These are phyloP conservation scores for Noccaea caerulescens DNA, from an alignment of 345 rosid species.

Conservation along the genomic window DNA sequence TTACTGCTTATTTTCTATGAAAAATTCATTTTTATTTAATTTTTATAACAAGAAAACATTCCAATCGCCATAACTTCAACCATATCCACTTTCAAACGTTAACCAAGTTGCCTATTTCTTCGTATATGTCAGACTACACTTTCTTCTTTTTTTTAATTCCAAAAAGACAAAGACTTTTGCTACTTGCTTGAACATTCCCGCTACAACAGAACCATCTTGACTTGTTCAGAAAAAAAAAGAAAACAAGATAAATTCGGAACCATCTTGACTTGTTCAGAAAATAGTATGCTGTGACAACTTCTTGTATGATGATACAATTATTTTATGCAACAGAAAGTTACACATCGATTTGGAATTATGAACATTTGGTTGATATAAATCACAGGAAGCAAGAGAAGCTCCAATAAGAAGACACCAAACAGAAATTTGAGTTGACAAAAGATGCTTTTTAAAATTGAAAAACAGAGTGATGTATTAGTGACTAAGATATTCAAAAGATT, in stretches of 20 bases:
- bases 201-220: slow-evolving; percentile 22
- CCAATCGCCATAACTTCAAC: slow-evolving; percentile 16
- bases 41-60: background rate
- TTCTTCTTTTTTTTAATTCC: background rate
- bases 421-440: slow-evolving; percentile 19
- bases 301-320: slow-evolving; percentile 22
- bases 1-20: slow-evolving; percentile 24
- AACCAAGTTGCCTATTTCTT: slow-evolving; percentile 1
- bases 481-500: slow-evolving; percentile 3
- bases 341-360: background rate
- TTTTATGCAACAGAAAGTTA: slow-evolving; percentile 3
- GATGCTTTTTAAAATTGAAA: background rate
- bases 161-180: background rate
- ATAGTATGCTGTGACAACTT: background rate
- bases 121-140: background rate
- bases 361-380: background rate
- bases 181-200: background rate
- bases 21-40: slow-evolving; percentile 10
- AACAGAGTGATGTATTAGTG: slow-evolving; percentile 20
- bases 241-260: background rate
- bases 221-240: slow-evolving; percentile 9
- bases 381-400: slow-evolving; percentile 5
- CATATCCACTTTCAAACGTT: slow-evolving; percentile 2
- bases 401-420: slow-evolving; percentile 28
- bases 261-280: slow-evolving; percentile 24